Conservation (phyloP, 2,329 filamentous ascomycete genomes). For the Amauroascus verrucosus region DNA sequence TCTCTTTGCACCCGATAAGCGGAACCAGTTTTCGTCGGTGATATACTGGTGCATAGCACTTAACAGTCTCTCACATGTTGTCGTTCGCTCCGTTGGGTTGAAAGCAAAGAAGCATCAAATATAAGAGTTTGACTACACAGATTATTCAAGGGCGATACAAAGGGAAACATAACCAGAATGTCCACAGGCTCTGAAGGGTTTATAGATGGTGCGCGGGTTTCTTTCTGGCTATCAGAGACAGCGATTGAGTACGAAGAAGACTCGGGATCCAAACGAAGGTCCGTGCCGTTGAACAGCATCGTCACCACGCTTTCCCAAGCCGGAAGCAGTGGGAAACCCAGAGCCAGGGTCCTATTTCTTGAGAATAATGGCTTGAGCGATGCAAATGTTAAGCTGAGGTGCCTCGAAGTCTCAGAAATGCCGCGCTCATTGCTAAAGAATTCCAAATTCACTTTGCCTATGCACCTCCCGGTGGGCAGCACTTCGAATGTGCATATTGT, state of each 20-base stretch:
- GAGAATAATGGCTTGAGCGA: background rate
- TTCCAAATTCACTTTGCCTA: background rate
- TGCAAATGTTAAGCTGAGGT: background rate
- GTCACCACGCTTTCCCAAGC: background rate
- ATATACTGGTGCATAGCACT: too few relatives aligned
- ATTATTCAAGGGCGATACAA: too few relatives aligned
- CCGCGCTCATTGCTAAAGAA: background rate
- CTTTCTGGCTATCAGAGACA: background rate
- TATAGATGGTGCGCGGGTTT: background rate
- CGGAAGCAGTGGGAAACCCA: background rate
- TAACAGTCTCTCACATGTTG: too few relatives aligned
- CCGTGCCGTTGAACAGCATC: background rate
- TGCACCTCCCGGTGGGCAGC: background rate
- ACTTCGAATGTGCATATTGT: constrained; percentile 48
- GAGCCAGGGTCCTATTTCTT: background rate
- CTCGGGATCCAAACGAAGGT: background rate
- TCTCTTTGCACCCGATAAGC: too few relatives aligned
- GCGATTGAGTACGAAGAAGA: background rate
- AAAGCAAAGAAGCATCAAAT: background rate
- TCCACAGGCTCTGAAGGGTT: background rate
- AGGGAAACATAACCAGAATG: too few relatives aligned
- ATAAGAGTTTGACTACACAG: background rate
- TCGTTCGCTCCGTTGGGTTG: too few relatives aligned
- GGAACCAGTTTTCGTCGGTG: too few relatives aligned
- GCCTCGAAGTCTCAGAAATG: background rate